Conservation (phyloP, 1,284 basidiomycete species). For the Naganishia sp. region DNA sequence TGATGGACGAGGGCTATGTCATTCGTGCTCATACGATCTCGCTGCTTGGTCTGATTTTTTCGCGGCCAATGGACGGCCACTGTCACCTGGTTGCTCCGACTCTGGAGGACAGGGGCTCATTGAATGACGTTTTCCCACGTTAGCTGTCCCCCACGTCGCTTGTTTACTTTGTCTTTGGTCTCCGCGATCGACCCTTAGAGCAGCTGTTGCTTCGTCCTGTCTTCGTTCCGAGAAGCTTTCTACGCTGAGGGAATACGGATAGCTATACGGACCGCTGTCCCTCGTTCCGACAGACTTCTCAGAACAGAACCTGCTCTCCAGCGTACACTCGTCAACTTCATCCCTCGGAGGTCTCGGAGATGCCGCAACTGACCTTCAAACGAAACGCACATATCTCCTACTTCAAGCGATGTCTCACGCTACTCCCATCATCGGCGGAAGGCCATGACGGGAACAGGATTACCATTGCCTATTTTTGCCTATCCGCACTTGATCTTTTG, state of each 20-base stretch:
- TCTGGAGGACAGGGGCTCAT: neutral
- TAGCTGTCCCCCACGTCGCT: neutral
- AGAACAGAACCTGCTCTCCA: too few species aligned
- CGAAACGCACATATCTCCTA: constrained; percentile 51
- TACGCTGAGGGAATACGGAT: too few species aligned
- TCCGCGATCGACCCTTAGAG: neutral
- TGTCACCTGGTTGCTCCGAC: neutral
- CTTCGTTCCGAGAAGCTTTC: too few species aligned
- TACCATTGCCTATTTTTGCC: constrained; percentile 79
- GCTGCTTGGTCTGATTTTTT: neutral
- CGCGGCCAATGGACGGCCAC: neutral
- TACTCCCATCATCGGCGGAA: constrained; percentile 47
- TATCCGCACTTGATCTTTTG: constrained; percentile 74
- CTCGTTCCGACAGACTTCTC: too few species aligned
- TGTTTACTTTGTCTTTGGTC: constrained; percentile 1
- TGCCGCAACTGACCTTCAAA: constrained; percentile 48
- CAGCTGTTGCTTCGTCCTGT: too few species aligned
- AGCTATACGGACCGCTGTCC: too few species aligned
- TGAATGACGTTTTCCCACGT: neutral
- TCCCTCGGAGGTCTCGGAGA: neutral
- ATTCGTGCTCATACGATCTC: neutral
- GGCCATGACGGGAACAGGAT: constrained; percentile 61
- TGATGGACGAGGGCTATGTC: neutral
- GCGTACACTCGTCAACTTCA: neutral
- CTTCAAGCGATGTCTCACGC: constrained; percentile 48